phyloP scores from a whole-genome alignment of 2,329 filamentous ascomycete genomes.

The Salinomyces thailandicus region DNA sequence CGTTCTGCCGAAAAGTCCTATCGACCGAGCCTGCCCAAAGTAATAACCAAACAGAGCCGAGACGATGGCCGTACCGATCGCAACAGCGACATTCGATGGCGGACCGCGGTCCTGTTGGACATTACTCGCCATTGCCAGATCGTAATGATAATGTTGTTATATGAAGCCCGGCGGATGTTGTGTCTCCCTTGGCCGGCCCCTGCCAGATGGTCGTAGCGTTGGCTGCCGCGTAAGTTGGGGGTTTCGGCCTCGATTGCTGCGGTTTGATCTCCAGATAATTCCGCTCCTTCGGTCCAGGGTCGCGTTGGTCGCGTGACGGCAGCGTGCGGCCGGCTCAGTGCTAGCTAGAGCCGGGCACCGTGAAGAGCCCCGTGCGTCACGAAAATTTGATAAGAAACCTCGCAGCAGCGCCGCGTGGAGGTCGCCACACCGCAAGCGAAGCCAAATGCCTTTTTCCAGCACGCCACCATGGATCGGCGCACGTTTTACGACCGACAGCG shows the following conservation, averaged over 20 bases:
- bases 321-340: too few relatives aligned
- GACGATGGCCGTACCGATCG: constrained; percentile 64
- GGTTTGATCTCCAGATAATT: neutral
- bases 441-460: too few relatives aligned
- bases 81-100: constrained; percentile 48
- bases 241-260: neutral
- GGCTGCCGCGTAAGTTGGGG: neutral
- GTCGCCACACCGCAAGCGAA: neutral
- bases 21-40: constrained; percentile 50
- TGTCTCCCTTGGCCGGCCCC: too few relatives aligned
- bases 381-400: too few relatives aligned
- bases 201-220: too few relatives aligned
- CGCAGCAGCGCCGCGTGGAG: neutral
- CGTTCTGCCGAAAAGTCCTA: constrained; percentile 60
- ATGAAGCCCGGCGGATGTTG: neutral
- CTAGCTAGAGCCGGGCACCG: too few relatives aligned
- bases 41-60: constrained; percentile 69
- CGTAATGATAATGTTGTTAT: neutral
- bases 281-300: neutral
- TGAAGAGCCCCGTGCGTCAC: too few relatives aligned
- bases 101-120: constrained; percentile 24
- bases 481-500: too few relatives aligned
- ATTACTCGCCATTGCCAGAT: constrained; percentile 20
- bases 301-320: neutral
- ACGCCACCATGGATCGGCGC: too few relatives aligned